Evolutionary conservation across 371 early-diverging fungal genomes (phyloP).

Genomic region (Mucor saturninus): DNA sequence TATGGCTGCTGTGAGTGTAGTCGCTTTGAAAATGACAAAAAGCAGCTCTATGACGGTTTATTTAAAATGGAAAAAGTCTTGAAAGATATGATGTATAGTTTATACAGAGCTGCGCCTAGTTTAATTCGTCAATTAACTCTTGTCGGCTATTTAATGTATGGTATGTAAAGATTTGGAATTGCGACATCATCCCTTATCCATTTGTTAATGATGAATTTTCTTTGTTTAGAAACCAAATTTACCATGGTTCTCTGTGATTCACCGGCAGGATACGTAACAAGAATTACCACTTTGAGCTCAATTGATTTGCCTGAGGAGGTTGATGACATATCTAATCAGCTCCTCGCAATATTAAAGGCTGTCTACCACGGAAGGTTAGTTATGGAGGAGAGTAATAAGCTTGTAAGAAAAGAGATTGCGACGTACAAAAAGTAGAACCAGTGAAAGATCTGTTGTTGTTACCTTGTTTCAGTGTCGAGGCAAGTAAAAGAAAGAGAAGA

Average conservation of each 20-base stretch:
- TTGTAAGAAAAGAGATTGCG: constrained; percentile 13
- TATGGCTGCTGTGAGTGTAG: constrained; percentile 22
- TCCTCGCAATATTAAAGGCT: constrained; percentile 14
- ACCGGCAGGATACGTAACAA: constrained; percentile 11
- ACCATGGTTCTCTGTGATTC: constrained; percentile 15
- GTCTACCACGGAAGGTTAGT: constrained; percentile 11
- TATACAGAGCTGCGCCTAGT: constrained; percentile 16
- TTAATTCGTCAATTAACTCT: constrained; percentile 10
- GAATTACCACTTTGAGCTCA: constrained; percentile 17
- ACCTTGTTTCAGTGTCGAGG: constrained; percentile 15
- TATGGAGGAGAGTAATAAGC: constrained; percentile 11
- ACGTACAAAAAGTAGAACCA: constrained; percentile 10
- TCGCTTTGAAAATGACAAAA: constrained; percentile 11
- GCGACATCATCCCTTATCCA: constrained; percentile 9
- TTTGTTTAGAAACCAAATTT: constrained; percentile 18
- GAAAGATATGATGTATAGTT: constrained; percentile 17
- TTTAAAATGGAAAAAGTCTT: constrained; percentile 21
- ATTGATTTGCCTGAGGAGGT: constrained; percentile 15
- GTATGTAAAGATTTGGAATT: constrained; percentile 10
- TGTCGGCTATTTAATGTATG: constrained; percentile 13
- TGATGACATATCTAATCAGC: constrained; percentile 14
- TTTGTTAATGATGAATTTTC: constrained; percentile 13
- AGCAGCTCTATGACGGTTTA: constrained; percentile 9
- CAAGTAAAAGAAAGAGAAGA: constrained; percentile 17
- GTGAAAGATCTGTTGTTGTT: constrained; percentile 10